Conservation (phyloP, 1,284 basidiomycete species). For the Sporisorium exsertum region DNA sequence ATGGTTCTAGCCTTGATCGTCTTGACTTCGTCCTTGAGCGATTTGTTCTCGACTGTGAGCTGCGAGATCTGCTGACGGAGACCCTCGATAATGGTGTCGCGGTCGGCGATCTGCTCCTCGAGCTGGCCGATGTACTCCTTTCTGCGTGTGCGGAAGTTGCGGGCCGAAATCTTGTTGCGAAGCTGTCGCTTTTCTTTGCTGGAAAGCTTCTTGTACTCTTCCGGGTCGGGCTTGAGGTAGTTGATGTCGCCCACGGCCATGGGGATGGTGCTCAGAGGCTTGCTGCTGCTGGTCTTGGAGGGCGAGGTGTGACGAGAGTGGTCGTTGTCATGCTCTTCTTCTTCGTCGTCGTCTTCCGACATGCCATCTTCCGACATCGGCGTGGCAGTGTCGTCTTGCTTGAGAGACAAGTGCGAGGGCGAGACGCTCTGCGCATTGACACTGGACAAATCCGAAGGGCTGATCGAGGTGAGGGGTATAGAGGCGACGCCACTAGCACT, state of each 20-base stretch:
- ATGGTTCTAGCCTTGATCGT: conserved; percentile 76
- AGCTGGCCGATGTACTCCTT: conserved; percentile 96
- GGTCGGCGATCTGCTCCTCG: conserved; percentile 91
- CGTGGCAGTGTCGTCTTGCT: conserved; percentile 14
- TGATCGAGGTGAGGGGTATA: conserved; percentile 25
- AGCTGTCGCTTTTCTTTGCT: conserved; percentile 96
- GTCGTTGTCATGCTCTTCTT: conserved; percentile 39
- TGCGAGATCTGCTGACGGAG: conserved; percentile 86
- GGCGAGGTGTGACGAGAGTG: conserved; percentile 20
- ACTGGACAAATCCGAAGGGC: conserved; percentile 9
- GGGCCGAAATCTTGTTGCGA: conserved; percentile 94
- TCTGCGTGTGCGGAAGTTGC: conserved; percentile 91
- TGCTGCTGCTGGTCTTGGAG: conserved; percentile 17
- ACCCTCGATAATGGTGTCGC: conserved; percentile 88
- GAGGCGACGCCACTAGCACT: not conserved
- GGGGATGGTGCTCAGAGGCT: conserved; percentile 40
- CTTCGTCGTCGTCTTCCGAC: conserved; percentile 46
- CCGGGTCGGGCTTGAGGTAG: conserved; percentile 76
- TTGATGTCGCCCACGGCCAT: conserved; percentile 49
- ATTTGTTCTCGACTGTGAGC: conserved; percentile 83
- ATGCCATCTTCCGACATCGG: conserved; percentile 52
- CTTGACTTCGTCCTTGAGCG: conserved; percentile 73
- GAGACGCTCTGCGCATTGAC: conserved; percentile 3
- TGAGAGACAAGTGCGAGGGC: conserved; percentile 3
- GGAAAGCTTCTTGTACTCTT: conserved; percentile 94